Evolutionary conservation across 176 grass and related monocot genomes (phyloP).

Genomic region (Thalia dealbata): DNA sequence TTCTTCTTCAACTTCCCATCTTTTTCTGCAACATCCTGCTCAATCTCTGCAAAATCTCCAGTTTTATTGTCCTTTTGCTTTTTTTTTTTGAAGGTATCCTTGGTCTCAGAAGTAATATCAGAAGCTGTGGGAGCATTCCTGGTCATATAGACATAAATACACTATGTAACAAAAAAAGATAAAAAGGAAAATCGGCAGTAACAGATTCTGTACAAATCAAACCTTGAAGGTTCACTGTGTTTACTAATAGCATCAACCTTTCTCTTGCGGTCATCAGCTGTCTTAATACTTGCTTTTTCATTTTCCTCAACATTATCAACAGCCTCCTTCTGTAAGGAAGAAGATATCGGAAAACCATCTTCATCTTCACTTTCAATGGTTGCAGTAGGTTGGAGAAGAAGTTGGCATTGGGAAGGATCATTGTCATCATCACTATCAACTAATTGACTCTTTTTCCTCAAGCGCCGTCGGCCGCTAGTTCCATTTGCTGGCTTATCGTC

Average conservation of each 20-base stretch:
- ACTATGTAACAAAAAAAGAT: neutral
- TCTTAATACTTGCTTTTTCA: slow-evolving; percentile 9
- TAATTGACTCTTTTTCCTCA: slow-evolving; percentile 46
- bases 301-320: slow-evolving; percentile 18
- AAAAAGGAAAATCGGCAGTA: neutral
- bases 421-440: slow-evolving; percentile 39
- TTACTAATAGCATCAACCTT: slow-evolving; percentile 38
- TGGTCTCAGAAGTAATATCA: slow-evolving; percentile 29
- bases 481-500: slow-evolving; percentile 48
- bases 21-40: slow-evolving; percentile 13
- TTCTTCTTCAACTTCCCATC: slow-evolving; percentile 41
- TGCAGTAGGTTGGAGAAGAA: slow-evolving; percentile 34
- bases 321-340: slow-evolving; percentile 28
- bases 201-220: neutral
- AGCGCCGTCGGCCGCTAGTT: slow-evolving; percentile 17
- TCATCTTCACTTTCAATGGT: slow-evolving; percentile 78
- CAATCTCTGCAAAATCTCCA: neutral
- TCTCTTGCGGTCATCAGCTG: slow-evolving; percentile 51
- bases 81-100: slow-evolving; percentile 40
- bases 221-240: slow-evolving; percentile 34
- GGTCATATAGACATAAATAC: neutral
- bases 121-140: slow-evolving; percentile 7
- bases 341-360: slow-evolving; percentile 74
- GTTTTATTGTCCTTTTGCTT: slow-evolving; percentile 39
- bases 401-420: slow-evolving; percentile 34